Evolutionary conservation across 306 rosid species (phyloP), one percentile per base, ranked within the genome.

Genomic region (Cucurbita moschata): DNA sequence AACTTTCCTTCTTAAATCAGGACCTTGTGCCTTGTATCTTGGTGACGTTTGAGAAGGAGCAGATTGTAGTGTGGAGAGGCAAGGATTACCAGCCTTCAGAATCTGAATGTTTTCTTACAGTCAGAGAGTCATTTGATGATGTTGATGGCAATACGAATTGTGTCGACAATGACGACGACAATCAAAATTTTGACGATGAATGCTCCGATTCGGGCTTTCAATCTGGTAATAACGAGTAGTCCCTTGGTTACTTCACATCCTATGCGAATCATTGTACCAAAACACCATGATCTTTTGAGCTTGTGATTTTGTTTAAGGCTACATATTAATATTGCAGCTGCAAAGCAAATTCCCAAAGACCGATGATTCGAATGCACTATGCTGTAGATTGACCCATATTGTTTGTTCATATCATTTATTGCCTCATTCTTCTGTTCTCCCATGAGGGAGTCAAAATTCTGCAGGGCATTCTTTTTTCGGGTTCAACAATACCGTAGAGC

Each of bases 11-110:
- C 71, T 40, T 73, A 56, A 74, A 10, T 82, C 89, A 94, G 97
- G 98, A 90, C 74, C 75, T 94, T 51, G 92, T 90, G 78, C 98
- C 97, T 56, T 89, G 98, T 76, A 78, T 94, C 53, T 88, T 83
- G 82, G 96, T 94, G 73, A 89, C 95, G 5, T 94, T 94, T 81
- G 97, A 90, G 7, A 94, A 89, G 66, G 92, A 89, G 81, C 96
- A 90, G 80, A 80, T 89, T 86, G 97, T 90, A 68, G 81, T 84
- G 77, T 94, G 96, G 97, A 86, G 92, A 78, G 97, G 98, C 44
- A 77, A 80, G 56, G 87, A 82, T 70, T 90, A 85, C 71, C 72
- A 76, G 64, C 85, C 89, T 71, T 59, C 43, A 1, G 84, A 80
- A 65, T 76, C 72, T 74, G 86, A 80, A 56, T 77, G 76, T 82